A percentile compares a stretch with the other conserved stretches of the same genome.
Conservation (phyloP, 1,139 yeast species). For the Suzukiozyma palmioleophila region DNA sequence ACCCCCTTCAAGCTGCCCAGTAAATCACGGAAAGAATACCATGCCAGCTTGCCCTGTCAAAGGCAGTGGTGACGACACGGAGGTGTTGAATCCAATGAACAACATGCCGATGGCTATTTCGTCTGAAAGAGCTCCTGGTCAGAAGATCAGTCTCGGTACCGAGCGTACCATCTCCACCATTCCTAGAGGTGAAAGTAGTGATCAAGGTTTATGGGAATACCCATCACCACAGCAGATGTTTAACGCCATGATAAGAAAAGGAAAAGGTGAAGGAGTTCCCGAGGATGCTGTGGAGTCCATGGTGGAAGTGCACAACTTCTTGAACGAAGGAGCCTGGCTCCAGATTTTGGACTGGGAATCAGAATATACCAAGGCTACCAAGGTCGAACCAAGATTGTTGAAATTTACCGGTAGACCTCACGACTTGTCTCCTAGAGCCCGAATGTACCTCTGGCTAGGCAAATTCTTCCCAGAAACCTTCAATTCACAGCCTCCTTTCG, state of each 20-base stretch:
- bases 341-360: constrained; percentile 91
- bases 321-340: constrained; percentile 98
- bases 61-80: constrained; percentile 17
- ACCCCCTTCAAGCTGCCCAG: constrained; percentile 17
- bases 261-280: constrained; percentile 79
- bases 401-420: constrained; percentile 92
- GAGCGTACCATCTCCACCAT: constrained; percentile 80
- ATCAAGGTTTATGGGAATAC: constrained; percentile 88
- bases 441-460: constrained; percentile 61
- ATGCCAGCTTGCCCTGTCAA: constrained; percentile 11
- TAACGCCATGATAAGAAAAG: constrained; percentile 93
- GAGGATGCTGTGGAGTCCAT: constrained; percentile 95
- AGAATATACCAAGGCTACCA: constrained; percentile 45
- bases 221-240: constrained; percentile 99
- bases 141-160: constrained; percentile 70
- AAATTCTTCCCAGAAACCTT: constrained; percentile 68
- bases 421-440: constrained; percentile 85
- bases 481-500: constrained; percentile 85
- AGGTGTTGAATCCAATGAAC: constrained; percentile 67
- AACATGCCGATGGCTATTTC: constrained; percentile 82
- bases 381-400: constrained; percentile 67
- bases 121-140: constrained; percentile 72
- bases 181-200: constrained; percentile 71
- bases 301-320: constrained; percentile 95
- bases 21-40: constrained; percentile 14